A percentile compares a stretch with the other conserved stretches of the same genome.
These are phyloP conservation scores for Emergomyces orientalis DNA, from an alignment of 2,329 filamentous ascomycete genomes.

Conservation along the genomic window DNA sequence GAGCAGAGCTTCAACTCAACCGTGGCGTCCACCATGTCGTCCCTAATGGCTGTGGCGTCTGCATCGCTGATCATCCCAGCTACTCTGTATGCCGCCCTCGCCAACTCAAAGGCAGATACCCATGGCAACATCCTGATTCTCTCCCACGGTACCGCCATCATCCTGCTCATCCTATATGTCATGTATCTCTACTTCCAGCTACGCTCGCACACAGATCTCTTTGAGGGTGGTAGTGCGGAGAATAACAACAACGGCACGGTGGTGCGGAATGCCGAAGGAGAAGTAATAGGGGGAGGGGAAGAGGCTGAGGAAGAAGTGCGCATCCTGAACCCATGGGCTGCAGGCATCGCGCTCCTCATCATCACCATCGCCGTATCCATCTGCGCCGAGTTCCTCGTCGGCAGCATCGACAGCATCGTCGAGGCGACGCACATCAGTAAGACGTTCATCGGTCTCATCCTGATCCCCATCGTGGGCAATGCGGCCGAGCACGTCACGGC, in stretches of 20 bases:
- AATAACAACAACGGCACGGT: slow-evolving; percentile 20
- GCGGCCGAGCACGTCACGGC: slow-evolving; percentile 75
- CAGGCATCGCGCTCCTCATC: slow-evolving; percentile 56
- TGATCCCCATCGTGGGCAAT: slow-evolving; percentile 72
- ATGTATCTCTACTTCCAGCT: slow-evolving; percentile 73
- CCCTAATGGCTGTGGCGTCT: slow-evolving; percentile 64
- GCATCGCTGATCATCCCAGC: slow-evolving; percentile 73
- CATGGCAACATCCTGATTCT: slow-evolving; percentile 54
- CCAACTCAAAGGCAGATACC: slow-evolving; percentile 30
- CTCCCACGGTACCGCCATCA: slow-evolving; percentile 66
- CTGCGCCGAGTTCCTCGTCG: slow-evolving; percentile 69
- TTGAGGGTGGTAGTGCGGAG: slow-evolving; percentile 41
- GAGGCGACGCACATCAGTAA: slow-evolving; percentile 62
- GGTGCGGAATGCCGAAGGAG: not conserved
- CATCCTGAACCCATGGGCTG: slow-evolving; percentile 54
- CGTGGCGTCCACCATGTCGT: slow-evolving; percentile 48
- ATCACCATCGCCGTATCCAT: slow-evolving; percentile 61
- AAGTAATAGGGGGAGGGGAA: slow-evolving; percentile 16
- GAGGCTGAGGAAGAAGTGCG: slow-evolving; percentile 41
- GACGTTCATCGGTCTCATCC: slow-evolving; percentile 69
- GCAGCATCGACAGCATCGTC: slow-evolving; percentile 64
- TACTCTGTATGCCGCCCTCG: slow-evolving; percentile 59
- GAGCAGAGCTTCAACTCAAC: slow-evolving; percentile 54
- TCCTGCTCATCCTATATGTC: slow-evolving; percentile 64
- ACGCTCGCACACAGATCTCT: slow-evolving; percentile 62